Base-by-base conservation (phyloP, 495 filamentous ascomycete genomes). In the Aspergillus affinis region DNA sequence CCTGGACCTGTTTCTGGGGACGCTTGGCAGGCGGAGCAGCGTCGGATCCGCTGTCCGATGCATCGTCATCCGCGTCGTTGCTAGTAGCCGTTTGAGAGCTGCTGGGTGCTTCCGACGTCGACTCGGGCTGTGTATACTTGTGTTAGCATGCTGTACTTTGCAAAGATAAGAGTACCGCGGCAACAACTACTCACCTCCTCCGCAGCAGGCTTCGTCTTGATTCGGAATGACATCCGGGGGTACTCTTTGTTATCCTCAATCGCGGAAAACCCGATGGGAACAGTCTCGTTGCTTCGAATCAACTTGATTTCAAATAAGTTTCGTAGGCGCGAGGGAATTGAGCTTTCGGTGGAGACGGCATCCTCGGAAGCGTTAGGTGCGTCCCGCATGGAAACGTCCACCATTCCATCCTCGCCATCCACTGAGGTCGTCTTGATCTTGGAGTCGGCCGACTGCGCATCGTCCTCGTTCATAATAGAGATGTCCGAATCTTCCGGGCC, bases 311-410 rank as follows among this genome's bases (percentile, higher is more conserved):
- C 81, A 65, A 97, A 97, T 12, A 96, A 68, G 48, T 82, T 81
- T 53, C 90, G 86, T 18, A 93, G 76, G 8, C 69, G 67, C 0
- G 83, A 72, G 1, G 82, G 75, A 47, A 89, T 78, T 55, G 73
- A 71, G 59, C 67, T 77, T 41, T 81, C 73, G 4, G 20, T 51
- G 10, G 54, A 51, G 45, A 61, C 61, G 26, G 60, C 57, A 6
- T 72, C 55, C 23, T 72, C 62, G 9, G 63, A 55, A 4, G 58
- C 64, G 62, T 73, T 77, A 7, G 70, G 65, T 8, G 74, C 77
- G 62, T 93, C 88, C 12, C 82, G 82, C 90, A 95, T 93, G 1
- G 89, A 90, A 21, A 98, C 86, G 68, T 97, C 89, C 4, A 98
- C 91, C 61, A 96, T 85, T 52, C 90, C 91, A 62, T 97, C 92